Evolutionary conservation across 805 yeast species (phyloP), one percentile per base, ranked within the genome.

Genomic region (Nakazawaea peltata): DNA sequence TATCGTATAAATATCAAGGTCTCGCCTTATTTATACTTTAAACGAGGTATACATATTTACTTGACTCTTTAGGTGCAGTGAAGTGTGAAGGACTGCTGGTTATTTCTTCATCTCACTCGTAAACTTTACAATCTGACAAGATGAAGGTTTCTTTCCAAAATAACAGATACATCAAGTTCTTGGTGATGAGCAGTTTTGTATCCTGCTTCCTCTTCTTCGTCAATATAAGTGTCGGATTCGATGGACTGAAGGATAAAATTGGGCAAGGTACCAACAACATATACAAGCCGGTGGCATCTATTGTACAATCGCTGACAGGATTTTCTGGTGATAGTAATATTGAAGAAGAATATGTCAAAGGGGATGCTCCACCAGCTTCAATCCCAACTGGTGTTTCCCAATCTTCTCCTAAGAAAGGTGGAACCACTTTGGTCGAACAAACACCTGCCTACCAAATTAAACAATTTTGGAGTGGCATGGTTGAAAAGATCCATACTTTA

Each of bases 101-200:
- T n/a, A n/a, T n/a, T n/a, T n/a, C n/a, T n/a, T n/a, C n/a, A n/a
- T n/a, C n/a, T n/a, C n/a, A n/a, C n/a, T n/a, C n/a, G n/a, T n/a
- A n/a, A n/a, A n/a, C n/a, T n/a, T n/a, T n/a, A n/a, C n/a, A n/a
- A n/a, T n/a, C n/a, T n/a, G n/a, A n/a, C n/a, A 5, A 27, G 18
- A 27, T 27, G 29, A 27, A 27, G 19, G 12, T 7, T 6, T 15
- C 29, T 15, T 27, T 14, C 12, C 29, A 14, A 12, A 27, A n/a
- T 15, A 35, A 17, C 28, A 35, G 30, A 23, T 35, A 35, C 18
- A 12, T 30, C 11, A 35, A 26, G 23, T 30, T 35, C 26, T 26
- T 35, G 24, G 6, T 26, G 17, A 7, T 30, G 5, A 19, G 31
- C n/a, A 30, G 24, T 4, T 4, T 26, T 1, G 17, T 35, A 7